These are phyloP conservation scores for Medakamo hakoo DNA, from an alignment of 139 green algal genomes.

Conservation along the genomic window DNA sequence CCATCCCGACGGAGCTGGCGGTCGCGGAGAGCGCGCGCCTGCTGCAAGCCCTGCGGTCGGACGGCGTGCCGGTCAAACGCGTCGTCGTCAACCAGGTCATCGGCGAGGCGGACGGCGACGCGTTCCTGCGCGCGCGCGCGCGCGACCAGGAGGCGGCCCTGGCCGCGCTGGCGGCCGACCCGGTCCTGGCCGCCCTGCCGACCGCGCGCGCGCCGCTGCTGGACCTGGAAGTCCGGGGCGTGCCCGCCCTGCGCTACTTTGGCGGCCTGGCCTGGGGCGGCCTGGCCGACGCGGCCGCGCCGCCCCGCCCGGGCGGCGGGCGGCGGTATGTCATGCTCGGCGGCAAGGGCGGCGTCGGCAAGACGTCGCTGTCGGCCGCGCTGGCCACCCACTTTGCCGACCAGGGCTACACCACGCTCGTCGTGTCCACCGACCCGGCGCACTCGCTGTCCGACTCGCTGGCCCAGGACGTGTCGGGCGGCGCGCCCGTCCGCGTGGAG, in stretches of 20 bases:
- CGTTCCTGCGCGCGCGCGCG: slow-evolving; percentile 57
- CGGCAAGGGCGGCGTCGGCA: slow-evolving; percentile 96
- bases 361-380: slow-evolving; percentile 71
- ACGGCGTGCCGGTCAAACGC: slow-evolving; percentile 78
- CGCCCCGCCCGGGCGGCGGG: not conserved
- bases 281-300: slow-evolving; percentile 5
- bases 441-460: slow-evolving; percentile 93
- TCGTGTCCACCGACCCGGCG: slow-evolving; percentile 95
- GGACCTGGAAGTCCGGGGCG: slow-evolving; percentile 78
- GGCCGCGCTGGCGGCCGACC: slow-evolving; percentile 46
- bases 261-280: slow-evolving; percentile 46
- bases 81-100: slow-evolving; percentile 93
- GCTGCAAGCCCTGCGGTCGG: slow-evolving; percentile 42
- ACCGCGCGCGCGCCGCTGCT: slow-evolving; percentile 70
- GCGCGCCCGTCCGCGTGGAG: slow-evolving; percentile 61
- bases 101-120: slow-evolving; percentile 21
- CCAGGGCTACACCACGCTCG: slow-evolving; percentile 59
- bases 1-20: slow-evolving; percentile 90
- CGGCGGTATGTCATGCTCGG: slow-evolving; percentile 65
- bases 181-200: slow-evolving; percentile 31
- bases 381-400: slow-evolving; percentile 53
- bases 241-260: slow-evolving; percentile 83
- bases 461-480: slow-evolving; percentile 81
- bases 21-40: slow-evolving; percentile 73
- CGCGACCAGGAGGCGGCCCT: slow-evolving; percentile 79